Evolutionary conservation across 1,139 yeast species (phyloP).

Genomic region (Diutina pseudorugosa): DNA sequence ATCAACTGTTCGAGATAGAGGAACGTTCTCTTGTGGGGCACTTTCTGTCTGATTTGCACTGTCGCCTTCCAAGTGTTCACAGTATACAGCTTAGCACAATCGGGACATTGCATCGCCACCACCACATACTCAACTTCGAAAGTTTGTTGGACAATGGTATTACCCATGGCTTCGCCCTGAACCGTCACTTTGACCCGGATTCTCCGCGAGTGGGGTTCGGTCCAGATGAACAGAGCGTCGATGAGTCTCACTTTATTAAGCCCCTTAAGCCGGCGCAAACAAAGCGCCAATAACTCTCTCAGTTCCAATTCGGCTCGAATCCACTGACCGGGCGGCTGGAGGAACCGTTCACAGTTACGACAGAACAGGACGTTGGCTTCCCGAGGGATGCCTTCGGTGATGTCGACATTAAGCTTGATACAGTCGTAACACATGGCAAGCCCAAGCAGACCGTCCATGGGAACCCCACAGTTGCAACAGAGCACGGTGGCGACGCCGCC

Average conservation of each 20-base stretch:
- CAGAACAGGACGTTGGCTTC: conserved; percentile 90
- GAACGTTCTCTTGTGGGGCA: conserved; percentile 91
- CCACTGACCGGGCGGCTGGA: conserved; percentile 96
- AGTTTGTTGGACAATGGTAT: conserved; percentile 87
- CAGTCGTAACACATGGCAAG: conserved; percentile 97
- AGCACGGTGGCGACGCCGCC: conserved; percentile 3
- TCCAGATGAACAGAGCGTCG: conserved; percentile 96
- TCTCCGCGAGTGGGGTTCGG: conserved; percentile 97
- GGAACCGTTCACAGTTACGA: conserved; percentile 90
- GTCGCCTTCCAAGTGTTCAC: conserved; percentile 97
- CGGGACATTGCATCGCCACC: conserved; percentile 95
- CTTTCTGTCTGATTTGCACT: conserved; percentile 95
- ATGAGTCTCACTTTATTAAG: conserved; percentile 76
- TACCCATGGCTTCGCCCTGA: conserved; percentile 92
- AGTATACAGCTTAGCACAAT: conserved; percentile 94
- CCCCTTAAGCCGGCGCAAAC: conserved; percentile 82
- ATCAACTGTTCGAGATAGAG: conserved; percentile 90
- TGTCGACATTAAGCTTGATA: conserved; percentile 85
- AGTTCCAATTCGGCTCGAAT: conserved; percentile 83
- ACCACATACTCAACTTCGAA: conserved; percentile 94
- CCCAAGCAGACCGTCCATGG: conserved; percentile 92
- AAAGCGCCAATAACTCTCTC: conserved; percentile 80
- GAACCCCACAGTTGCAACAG: conserved; percentile 95
- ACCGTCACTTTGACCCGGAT: conserved; percentile 82
- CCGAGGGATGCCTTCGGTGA: conserved; percentile 91